A percentile compares a stretch with the other conserved stretches of the same genome.
These are phyloP conservation scores for Aspergillus sp. DNA, from an alignment of 2,329 filamentous ascomycete species.

Conservation along the genomic window DNA sequence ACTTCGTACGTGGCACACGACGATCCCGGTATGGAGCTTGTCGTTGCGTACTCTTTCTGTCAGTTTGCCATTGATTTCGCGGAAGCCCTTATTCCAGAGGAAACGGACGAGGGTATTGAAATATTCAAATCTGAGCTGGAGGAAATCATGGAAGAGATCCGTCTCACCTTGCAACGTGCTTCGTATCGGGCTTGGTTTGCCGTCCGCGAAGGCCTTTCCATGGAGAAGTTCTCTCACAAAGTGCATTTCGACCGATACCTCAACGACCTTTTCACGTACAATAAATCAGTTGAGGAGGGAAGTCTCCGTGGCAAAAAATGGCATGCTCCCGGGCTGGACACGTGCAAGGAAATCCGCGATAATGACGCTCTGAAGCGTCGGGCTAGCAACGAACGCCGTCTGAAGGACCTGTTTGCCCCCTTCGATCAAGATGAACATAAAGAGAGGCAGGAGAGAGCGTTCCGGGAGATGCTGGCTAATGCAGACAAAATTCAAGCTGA, in stretches of 20 bases:
- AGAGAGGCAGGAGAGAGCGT: constrained; percentile 1
- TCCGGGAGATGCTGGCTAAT: constrained; percentile 8
- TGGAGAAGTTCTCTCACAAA: constrained; percentile 8
- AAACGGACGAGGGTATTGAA: background rate
- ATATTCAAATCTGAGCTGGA: constrained; percentile 6
- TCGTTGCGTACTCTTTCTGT: constrained; percentile 22
- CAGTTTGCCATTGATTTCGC: constrained; percentile 26
- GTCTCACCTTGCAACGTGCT: constrained; percentile 18
- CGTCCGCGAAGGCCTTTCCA: constrained; percentile 10
- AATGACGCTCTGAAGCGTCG: constrained; percentile 8
- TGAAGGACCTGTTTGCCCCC: constrained; percentile 15
- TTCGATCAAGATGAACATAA: constrained; percentile 2
- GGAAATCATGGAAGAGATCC: constrained; percentile 17
- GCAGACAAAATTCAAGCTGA: constrained; percentile 1
- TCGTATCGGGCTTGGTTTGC: constrained; percentile 25
- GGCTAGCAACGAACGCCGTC: constrained; percentile 7
- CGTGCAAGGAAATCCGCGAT: constrained; percentile 13
- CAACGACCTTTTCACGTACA: constrained; percentile 18
- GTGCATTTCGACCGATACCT: constrained; percentile 11
- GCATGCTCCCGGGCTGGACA: constrained; percentile 15
- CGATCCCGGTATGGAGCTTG: constrained; percentile 26
- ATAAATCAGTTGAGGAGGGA: constrained; percentile 11
- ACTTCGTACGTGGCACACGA: constrained; percentile 10
- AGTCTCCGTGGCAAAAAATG: constrained; percentile 9
- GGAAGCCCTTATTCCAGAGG: constrained; percentile 12